Base-by-base conservation (phyloP, 257 asterid species). In the Fraxinus anomala region DNA sequence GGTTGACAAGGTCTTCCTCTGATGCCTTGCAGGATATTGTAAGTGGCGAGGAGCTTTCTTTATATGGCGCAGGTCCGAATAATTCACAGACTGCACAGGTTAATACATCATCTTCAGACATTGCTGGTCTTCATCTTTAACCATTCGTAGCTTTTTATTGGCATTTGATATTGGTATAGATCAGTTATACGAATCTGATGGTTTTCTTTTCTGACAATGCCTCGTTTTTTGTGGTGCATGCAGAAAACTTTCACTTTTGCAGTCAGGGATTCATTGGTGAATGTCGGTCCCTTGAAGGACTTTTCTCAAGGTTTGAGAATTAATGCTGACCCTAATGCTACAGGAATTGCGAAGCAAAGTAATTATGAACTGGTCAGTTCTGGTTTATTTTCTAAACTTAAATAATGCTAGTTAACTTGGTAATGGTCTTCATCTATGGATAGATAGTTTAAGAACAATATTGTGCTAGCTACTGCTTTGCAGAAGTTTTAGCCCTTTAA, bases 251-350 rank as follows among this genome's bases (percentile, higher is more conserved):
- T 95, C 88, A 87, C 94, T 63, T 95, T 95, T 80, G 90, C 98
- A 30, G 99, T 95, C 77, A 87, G 98, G 74, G 99, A 95, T 82
- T 91, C 99, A 23, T 84, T 95, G 87, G 85, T 92, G 83, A 95
- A 95, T 84, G 88, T 95, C 84, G 99, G 97, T 74, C 98, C 99
- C 5, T 82, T 95, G 82, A 93, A 91, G 85, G 99, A 95, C 85
- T 95, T 95, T 81, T 83, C 96, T 74, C 82, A 90, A 86, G 99
- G 99, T 77, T 79, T 95, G 90, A 90, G 99, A 86, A 82, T 81
- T 71, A 95, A 89, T 80, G 94, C 97, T 39, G 98, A 95, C 75
- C 94, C 90, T 73, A 91, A 89, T 87, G 97, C 94, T 56, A 80
- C 91, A 54, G 98, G 98, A 80, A 74, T 88, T 73, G 88, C 98